These are phyloP conservation scores for Aotearoamyces nothofagi DNA, from an alignment of 2,329 filamentous ascomycete species.

Conservation along the genomic window DNA sequence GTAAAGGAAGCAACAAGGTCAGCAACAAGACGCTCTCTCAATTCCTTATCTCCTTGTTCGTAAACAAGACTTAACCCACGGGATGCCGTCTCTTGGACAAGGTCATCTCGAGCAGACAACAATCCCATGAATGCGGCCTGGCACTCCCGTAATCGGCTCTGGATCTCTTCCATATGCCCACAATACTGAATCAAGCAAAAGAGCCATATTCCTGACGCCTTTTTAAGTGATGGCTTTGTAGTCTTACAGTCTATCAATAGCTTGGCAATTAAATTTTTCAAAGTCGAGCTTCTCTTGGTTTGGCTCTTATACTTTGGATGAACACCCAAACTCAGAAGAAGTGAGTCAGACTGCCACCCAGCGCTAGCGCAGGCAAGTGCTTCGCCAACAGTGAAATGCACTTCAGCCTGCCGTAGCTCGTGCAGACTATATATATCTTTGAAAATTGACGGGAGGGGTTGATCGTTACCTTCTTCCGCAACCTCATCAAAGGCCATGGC, in stretches of 20 bases:
- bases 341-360: constrained; percentile 71
- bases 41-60: constrained; percentile 68
- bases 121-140: constrained; percentile 82
- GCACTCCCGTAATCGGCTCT: constrained; percentile 58
- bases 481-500: constrained; percentile 43
- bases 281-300: constrained; percentile 23
- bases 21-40: constrained; percentile 71
- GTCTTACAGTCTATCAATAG: constrained; percentile 64
- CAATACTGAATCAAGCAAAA: constrained; percentile 85
- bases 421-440: constrained; percentile 61
- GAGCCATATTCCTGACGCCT: constrained; percentile 90
- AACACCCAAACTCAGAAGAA: constrained; percentile 64
- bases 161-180: constrained; percentile 61
- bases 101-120: constrained; percentile 75
- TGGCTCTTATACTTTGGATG: constrained; percentile 33
- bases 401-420: constrained; percentile 71
- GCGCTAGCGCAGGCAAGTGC: constrained; percentile 64
- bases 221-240: constrained; percentile 78
- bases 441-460: constrained; percentile 38
- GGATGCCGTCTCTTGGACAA: constrained; percentile 91
- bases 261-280: constrained; percentile 39
- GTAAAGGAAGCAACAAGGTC: constrained; percentile 86
- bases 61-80: constrained; percentile 86
- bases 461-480: constrained; percentile 17
- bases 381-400: constrained; percentile 84